Conservation (phyloP, 2,329 filamentous ascomycete species). For the Phoma sp. region DNA sequence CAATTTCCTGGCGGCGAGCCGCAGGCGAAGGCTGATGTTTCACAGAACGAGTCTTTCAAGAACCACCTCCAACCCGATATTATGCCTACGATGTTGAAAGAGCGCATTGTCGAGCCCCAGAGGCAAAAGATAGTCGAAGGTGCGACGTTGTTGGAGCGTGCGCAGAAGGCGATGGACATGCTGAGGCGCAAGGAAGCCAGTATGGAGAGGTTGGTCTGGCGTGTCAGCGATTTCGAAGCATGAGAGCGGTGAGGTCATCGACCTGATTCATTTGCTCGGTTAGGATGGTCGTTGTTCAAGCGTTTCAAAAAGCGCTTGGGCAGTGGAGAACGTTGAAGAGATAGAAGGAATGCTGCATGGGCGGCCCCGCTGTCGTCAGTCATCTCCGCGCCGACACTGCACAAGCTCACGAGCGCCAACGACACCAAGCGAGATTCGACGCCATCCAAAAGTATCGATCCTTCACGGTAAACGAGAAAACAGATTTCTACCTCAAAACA, state of each 20-base stretch:
- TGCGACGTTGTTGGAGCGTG: slow-evolving; percentile 51
- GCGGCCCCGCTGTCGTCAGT: slow-evolving; percentile 6
- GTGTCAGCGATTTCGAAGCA: slow-evolving; percentile 34
- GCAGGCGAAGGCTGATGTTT: slow-evolving; percentile 3
- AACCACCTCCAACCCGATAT: slow-evolving; percentile 63
- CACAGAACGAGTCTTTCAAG: slow-evolving; percentile 63
- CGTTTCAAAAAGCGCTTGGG: slow-evolving; percentile 15
- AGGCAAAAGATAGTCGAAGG: slow-evolving; percentile 52
- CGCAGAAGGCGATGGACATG: slow-evolving; percentile 53
- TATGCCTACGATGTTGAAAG: slow-evolving; percentile 57
- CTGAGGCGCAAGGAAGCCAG: slow-evolving; percentile 55
- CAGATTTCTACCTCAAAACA: slow-evolving; percentile 6
- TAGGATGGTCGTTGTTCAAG: slow-evolving; percentile 7
- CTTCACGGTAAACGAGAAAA: not conserved
- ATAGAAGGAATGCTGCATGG: slow-evolving; percentile 16
- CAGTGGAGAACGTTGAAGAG: not conserved
- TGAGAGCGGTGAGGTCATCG: slow-evolving; percentile 8
- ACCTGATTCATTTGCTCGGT: not conserved
- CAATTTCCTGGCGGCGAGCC: too few species aligned
- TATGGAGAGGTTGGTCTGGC: slow-evolving; percentile 55
- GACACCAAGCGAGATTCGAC: slow-evolving; percentile 4
- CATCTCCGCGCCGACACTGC: not conserved
- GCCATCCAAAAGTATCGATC: not conserved
- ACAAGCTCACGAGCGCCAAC: not conserved
- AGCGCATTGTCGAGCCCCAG: slow-evolving; percentile 53